Evolutionary conservation across 192 early-diverging fungal species (phyloP).

Genomic region (Phlyctochytrium arcticum): DNA sequence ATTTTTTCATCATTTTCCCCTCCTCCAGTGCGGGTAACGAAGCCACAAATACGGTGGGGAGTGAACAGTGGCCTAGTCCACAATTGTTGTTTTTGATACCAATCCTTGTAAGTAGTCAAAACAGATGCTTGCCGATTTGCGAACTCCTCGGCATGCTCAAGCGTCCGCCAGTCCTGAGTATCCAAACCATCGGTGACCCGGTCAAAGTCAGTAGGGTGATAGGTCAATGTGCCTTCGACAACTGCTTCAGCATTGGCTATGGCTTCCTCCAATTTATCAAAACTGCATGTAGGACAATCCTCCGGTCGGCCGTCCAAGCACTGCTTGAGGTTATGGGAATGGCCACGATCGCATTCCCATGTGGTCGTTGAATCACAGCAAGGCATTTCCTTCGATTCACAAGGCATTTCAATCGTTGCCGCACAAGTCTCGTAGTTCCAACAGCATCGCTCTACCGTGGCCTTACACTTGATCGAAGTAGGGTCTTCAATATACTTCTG

Average conservation of each 20-base stretch:
- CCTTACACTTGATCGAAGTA: background rate
- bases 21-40: background rate
- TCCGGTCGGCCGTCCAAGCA: constrained; percentile 20
- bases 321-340: constrained; percentile 5
- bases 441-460: background rate
- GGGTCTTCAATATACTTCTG: background rate
- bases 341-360: constrained; percentile 13
- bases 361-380: constrained; percentile 5
- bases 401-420: background rate
- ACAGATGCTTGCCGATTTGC: constrained; percentile 3
- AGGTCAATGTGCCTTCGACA: too few species aligned
- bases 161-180: background rate
- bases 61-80: constrained; percentile 16
- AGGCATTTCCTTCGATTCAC: constrained; percentile 7
- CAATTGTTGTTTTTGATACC: background rate
- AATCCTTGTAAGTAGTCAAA: background rate
- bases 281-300: constrained; percentile 17
- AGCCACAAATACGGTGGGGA: constrained; percentile 1
- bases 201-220: too few species aligned
- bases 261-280: constrained; percentile 5
- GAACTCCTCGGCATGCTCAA: background rate
- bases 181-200: background rate
- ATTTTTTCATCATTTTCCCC: background rate
- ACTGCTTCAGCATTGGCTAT: background rate
- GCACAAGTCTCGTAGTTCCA: constrained; percentile 18